Conservation (phyloP, 2,329 filamentous ascomycete species). For the Dissoconium aciculare region DNA sequence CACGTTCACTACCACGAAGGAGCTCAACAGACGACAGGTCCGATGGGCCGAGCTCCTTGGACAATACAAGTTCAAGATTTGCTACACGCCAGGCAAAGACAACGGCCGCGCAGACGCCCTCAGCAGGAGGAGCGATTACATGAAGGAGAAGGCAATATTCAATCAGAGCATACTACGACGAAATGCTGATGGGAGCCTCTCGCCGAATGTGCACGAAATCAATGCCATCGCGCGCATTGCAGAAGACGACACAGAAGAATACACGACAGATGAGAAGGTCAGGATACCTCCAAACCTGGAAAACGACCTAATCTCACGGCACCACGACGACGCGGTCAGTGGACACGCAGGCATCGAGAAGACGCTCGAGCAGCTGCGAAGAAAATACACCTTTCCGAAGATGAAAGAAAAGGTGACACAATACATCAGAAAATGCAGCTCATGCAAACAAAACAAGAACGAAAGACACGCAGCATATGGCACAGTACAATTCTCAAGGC, state of each 20-base stretch:
- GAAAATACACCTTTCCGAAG: not conserved
- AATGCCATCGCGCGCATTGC: not conserved
- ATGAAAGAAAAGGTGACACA: constrained; percentile 1
- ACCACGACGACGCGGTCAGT: not conserved
- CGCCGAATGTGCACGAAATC: not conserved
- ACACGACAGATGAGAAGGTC: not conserved
- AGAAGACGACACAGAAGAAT: not conserved
- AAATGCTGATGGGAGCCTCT: not conserved
- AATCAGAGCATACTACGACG: not conserved
- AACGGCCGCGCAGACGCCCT: not conserved
- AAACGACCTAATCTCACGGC: not conserved
- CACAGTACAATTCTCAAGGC: not conserved
- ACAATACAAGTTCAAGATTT: constrained; percentile 1
- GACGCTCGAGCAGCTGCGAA: not conserved
- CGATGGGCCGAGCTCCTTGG: not conserved
- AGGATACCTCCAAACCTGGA: not conserved
- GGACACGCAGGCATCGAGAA: not conserved
- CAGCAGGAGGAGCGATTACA: constrained; percentile 1
- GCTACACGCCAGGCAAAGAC: not conserved
- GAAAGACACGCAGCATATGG: not conserved
- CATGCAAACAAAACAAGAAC: not conserved
- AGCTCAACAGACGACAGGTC: not conserved
- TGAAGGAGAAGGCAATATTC: not conserved
- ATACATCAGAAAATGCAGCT: not conserved
- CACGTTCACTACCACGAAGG: not conserved